Evolutionary conservation across 1,139 yeast genomes (phyloP), one percentile per base, ranked within the genome.

Genomic region (Kurtzmaniella quercitrusa): DNA sequence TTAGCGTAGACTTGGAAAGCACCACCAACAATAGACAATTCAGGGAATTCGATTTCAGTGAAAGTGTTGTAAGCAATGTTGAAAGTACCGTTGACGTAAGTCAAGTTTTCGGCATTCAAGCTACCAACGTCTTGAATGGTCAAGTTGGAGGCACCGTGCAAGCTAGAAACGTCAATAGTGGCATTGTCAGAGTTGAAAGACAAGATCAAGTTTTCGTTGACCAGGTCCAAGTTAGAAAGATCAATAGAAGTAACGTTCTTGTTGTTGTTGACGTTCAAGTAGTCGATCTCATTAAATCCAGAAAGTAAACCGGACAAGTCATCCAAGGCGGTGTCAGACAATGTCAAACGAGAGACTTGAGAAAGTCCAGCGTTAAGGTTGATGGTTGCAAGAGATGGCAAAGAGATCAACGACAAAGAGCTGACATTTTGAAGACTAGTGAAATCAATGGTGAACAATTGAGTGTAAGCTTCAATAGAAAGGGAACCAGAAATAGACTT

Each of bases 161-260:
- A 68, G 43, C 55, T 46, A 49, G 71, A 68, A 52, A 72, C 59
- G 37, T 52, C 58, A 47, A 72, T 63, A 33, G 62, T 59, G 54
- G 74, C 68, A 37, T 66, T 56, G 56, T 71, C 76, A 50, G 63
- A 59, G 63, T 72, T 72, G 65, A 72, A 72, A 48, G 70, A 60
- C 47, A 72, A 59, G 44, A 68, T 64, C 54, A 72, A 63, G 45
- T 60, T 60, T 45, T 67, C 68, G 35, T 61, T 47, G 42, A 69
- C 74, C 16, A 60, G 44, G 51, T 61, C 45, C 53, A 72, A 66
- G 42, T 56, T 56, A n/a, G 57, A 48, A 51, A 72, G 68, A 45
- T 67, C 67, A 44, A 72, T 59, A 21, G 48, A 30, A 14, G 74
- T 51, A 50, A 72, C 63, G 56, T 72, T 71, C 51, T 71, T 71